Base-by-base conservation (phyloP, 768 basidiomycete species). In the Leccinum subgranulosum region DNA sequence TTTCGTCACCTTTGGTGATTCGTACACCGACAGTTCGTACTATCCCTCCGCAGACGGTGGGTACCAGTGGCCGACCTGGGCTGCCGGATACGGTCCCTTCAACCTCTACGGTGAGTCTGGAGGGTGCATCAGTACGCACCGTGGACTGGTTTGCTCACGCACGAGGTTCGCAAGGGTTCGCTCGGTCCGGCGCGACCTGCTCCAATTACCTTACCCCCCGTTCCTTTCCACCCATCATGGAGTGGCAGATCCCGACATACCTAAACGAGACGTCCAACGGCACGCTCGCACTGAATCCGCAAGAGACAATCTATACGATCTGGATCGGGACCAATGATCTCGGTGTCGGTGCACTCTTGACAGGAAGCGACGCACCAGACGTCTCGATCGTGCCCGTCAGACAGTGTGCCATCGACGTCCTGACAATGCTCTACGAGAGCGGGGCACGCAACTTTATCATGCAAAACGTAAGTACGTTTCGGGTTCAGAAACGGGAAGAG, bases 271-370 rank as follows among this genome's bases (percentile, higher is more conserved):
- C 64, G 17, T 60, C 66, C 11, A 79, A 81, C 58, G 76, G 77
- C 6, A 73, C 78, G 1, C 64, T 83, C 21, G 64, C 59, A 17
- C 55, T 64, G 50, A 11, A 62, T 14, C 66, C 79, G 0, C 67
- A 74, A 3, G 75, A 83, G 48, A 87, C 86, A 1, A 59, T 87
- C 3, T 87, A 84, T 66, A 82, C 83, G 1, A 73, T 87, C 7
- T 88, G 86, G 86, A 84, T 87, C 57, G 85, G 86, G 14, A 84
- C 84, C 3, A 84, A 83, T 59, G 87, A 88, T 64, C 76, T 88
- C 4, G 86, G 86, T 2, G 76, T 66, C 11, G 75, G 75, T 49
- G 78, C 81, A 5, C 72, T 88, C 29, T 60, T 87, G 11, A 84
- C 82, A 0, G 84, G 84, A 1, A 73, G 74, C 19, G 75, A 77